Evolutionary conservation across 176 grass and related monocot species (phyloP).

Genomic region (Rhynchospora pubera): DNA sequence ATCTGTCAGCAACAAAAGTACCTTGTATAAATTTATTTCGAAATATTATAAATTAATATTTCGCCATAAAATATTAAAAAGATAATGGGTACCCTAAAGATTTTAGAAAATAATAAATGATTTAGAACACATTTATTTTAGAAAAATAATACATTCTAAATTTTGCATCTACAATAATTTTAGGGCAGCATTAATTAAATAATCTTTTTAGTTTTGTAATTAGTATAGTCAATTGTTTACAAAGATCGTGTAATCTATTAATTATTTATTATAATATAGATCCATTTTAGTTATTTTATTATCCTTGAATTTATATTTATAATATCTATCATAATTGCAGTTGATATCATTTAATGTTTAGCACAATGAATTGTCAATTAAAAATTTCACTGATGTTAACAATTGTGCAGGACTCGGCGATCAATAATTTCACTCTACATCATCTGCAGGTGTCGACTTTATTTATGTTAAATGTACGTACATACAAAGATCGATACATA

Average conservation of each 20-base stretch:
- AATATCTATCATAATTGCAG: background rate
- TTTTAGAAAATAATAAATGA: no score
- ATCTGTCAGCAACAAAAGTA: background rate
- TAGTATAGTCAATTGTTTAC: no score
- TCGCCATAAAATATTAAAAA: no score
- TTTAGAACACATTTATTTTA: background rate
- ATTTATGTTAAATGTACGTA: background rate
- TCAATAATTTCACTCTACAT: background rate
- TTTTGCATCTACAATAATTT: background rate
- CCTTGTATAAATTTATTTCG: background rate
- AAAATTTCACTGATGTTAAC: background rate
- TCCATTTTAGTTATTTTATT: no score
- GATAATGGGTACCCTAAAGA: no score
- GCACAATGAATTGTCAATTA: background rate
- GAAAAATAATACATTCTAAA: background rate
- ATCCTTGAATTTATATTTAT: background rate
- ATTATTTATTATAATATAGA: background rate
- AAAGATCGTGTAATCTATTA: no score
- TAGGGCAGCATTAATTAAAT: no score
- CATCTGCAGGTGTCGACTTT: background rate
- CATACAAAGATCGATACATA: background rate
- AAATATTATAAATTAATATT: no score
- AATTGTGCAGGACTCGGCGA: background rate
- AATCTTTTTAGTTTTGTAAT: no score
- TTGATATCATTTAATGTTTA: background rate